Evolutionary conservation across 257 asterid genomes (phyloP).

Genomic region (Cordia subcordata): DNA sequence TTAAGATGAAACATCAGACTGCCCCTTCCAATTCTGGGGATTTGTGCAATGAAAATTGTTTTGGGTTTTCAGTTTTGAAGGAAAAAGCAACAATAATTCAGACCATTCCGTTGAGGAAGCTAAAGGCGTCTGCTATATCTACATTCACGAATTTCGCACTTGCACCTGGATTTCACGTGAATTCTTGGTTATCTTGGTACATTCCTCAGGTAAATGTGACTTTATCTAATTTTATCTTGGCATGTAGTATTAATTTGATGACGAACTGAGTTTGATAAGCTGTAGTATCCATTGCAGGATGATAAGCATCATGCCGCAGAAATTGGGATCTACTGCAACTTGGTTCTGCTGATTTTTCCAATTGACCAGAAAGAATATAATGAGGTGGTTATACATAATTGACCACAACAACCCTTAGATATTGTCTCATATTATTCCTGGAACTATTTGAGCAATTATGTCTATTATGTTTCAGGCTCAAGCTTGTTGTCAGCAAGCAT

Average conservation of each 20-base stretch:
- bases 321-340: slow-evolving; percentile 72
- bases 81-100: slow-evolving; percentile 69
- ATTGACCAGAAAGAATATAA: slow-evolving; percentile 69
- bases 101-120: slow-evolving; percentile 64
- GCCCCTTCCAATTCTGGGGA: slow-evolving; percentile 41
- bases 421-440: no score
- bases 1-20: slow-evolving; percentile 72
- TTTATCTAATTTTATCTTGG: not conserved
- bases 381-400: no score
- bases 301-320: slow-evolving; percentile 70
- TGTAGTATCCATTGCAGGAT: slow-evolving; percentile 38
- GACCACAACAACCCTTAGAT: not conserved
- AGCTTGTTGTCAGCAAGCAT: slow-evolving; percentile 69
- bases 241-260: not conserved
- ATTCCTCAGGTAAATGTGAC: slow-evolving; percentile 43
- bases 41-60: slow-evolving; percentile 4
- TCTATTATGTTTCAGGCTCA: slow-evolving; percentile 46
- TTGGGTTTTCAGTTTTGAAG: slow-evolving; percentile 54
- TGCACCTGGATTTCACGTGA: slow-evolving; percentile 59
- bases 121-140: slow-evolving; percentile 41
- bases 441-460: not conserved
- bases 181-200: slow-evolving; percentile 49
- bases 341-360: slow-evolving; percentile 66
- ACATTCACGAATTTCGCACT: slow-evolving; percentile 52
- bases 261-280: not conserved